Conservation (phyloP, 306 rosid species). For the Dryas octopetala region DNA sequence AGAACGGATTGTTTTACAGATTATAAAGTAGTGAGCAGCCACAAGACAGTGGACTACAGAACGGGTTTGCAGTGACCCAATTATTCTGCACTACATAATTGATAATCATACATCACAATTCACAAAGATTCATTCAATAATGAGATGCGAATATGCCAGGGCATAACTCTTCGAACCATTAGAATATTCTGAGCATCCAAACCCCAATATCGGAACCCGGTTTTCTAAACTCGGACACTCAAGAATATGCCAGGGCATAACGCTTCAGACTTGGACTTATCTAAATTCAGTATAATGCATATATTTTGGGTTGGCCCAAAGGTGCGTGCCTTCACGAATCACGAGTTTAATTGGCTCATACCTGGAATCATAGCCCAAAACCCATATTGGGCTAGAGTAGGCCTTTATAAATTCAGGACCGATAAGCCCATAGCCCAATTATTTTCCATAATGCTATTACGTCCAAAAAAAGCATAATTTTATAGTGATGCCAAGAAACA, state of each 20-base stretch:
- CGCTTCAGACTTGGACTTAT: too few species aligned
- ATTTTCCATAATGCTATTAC: background rate
- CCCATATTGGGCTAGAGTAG: background rate
- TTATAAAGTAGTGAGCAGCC: too few species aligned
- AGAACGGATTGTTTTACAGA: background rate
- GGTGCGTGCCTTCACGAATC: too few species aligned
- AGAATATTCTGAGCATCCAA: constrained; percentile 5
- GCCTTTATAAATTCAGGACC: background rate
- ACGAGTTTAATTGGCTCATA: too few species aligned
- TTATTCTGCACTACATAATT: background rate
- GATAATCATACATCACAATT: background rate
- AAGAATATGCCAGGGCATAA: background rate
- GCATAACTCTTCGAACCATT: background rate
- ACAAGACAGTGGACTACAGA: too few species aligned
- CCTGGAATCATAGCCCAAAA: background rate
- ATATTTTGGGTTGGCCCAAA: too few species aligned
- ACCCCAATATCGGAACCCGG: background rate
- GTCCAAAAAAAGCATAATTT: background rate
- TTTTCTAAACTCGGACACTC: background rate
- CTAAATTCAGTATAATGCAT: background rate
- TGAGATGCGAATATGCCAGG: constrained; percentile 7
- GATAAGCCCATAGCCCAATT: background rate
- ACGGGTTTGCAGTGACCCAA: background rate
- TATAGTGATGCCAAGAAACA: background rate
- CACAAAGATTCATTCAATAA: background rate